A percentile compares a stretch with the other conserved stretches of the same genome.
Evolutionary conservation across 2,329 filamentous ascomycete species (phyloP).

Genomic region (Pestalotiopsis sp.): DNA sequence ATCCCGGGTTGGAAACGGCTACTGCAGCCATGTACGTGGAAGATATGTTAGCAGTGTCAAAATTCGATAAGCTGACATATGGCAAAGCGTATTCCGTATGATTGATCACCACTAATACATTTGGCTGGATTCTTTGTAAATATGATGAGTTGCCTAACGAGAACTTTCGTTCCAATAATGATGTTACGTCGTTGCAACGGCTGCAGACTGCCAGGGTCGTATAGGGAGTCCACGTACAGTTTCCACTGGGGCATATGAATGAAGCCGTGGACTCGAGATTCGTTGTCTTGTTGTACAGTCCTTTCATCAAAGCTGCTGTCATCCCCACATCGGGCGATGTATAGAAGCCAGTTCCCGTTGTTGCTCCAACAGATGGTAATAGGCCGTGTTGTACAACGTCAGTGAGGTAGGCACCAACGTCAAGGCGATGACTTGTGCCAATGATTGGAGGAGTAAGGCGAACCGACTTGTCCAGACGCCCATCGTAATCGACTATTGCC

Average conservation of each 20-base stretch:
- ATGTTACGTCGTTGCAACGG: background rate
- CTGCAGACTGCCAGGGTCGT: background rate
- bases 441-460: background rate
- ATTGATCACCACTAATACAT: too few species aligned
- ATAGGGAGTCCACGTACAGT: background rate
- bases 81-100: background rate
- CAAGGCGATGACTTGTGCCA: background rate
- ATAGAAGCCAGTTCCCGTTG: too few species aligned
- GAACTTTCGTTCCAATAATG: background rate
- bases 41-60: background rate
- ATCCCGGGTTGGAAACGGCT: background rate
- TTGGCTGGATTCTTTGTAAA: too few species aligned
- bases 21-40: background rate
- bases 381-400: too few species aligned
- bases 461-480: background rate
- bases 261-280: background rate
- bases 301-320: background rate
- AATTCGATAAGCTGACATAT: background rate
- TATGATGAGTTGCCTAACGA: background rate
- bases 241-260: background rate
- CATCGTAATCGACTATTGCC: background rate
- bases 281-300: background rate
- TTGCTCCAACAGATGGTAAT: background rate
- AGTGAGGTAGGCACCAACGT: background rate
- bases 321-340: background rate